Base-by-base conservation (phyloP, 2,329 filamentous ascomycete genomes). In the Trematosphaeria pertusa region DNA sequence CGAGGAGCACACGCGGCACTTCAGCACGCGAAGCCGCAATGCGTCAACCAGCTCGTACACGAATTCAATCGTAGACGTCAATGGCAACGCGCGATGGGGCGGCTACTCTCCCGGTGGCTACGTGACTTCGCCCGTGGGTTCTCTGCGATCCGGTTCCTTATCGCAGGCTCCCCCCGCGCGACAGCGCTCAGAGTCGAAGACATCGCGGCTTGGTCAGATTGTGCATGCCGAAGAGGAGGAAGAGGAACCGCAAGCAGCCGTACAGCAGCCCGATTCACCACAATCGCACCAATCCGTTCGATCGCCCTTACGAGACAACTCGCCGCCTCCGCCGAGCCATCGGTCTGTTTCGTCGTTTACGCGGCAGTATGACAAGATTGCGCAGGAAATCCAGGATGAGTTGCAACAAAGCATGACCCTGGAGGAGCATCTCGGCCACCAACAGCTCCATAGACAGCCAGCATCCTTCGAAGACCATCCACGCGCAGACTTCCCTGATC, bases 51-150 rank as follows among this genome's bases (percentile, higher is more conserved):
- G 72, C 62, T 75, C 73, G 5, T 74, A 73, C 48, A 60, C 71
- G 14, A 79, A 75, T 54, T 88, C 87, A n/a, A 88, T 89, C 50
- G 78, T 89, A 40, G 86, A 87, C 43, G 81, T 85, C 26, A 89
- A 89, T 65, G 83, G 72, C 52, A 78, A 82, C 22, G 87, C 87
- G 10, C 79, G 87, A 37, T 81, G 83, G 65, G 86, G 87, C 20
- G 87, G 86, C 21, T 89, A 88, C 70, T 88, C 86, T 18, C 86
- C 87, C 1, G 82, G 77, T 28, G 86, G 79, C 15, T 88, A 83
- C 69, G 74, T 89, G 52, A 84, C 87, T 72, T 88, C 86, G 32
- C 86, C 87, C 0, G 81, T 77, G 33, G 79, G 83, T 26, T 88
- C 87, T 3, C 69, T 87, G 22, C 62, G 68, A 19, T 84, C 81